Evolutionary conservation across 2,329 filamentous ascomycete species (phyloP), one percentile per base, ranked within the genome.

Genomic region (Trichoderma sp.): DNA sequence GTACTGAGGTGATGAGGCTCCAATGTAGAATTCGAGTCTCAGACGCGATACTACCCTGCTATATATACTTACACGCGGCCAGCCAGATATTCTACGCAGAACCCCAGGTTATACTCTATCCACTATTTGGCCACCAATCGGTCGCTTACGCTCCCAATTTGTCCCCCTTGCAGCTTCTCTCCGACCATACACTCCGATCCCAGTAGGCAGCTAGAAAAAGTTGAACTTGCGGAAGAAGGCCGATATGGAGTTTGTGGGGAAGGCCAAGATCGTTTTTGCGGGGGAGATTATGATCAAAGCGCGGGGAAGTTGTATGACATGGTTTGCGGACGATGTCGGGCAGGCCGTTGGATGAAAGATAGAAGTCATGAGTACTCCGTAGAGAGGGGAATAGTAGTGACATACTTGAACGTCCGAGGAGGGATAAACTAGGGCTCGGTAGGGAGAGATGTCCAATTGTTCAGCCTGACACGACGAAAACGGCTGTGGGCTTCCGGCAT

Each of bases 151-250:
- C 17, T 23, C 36, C 39, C 26, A n/a, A 15, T 4, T 13, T 30
- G 7, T 11, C 43, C 43, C 50, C 58, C 68, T 68, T 64, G 58
- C 67, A 53, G 39, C 62, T 70, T 62, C 75, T 59, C 68, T 86
- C 84, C 55, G 36, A 23, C 20, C 20, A 32, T 32, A 30, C 26
- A 20, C 36, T 30, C 28, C 28, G 36, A 57, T 28, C 17, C 53
- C 17, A 26, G 32, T 20, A 68, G 20, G 50, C 28, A 17, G 28
- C 43, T 15, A 36, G 55, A 50, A 26, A 47, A 26, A 26, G 12
- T 61, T 50, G 53, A 15, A 34, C 13, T 3, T 50, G 1, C 43
- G 55, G 17, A 26, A 66, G n/a, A 23, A 32, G 12, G 26, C 62
- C 26, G 28, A 34, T 53, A 34, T 34, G 32, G 43, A 23, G 36